Evolutionary conservation across 768 basidiomycete species (phyloP).

Genomic region (Tulasnella sp.): DNA sequence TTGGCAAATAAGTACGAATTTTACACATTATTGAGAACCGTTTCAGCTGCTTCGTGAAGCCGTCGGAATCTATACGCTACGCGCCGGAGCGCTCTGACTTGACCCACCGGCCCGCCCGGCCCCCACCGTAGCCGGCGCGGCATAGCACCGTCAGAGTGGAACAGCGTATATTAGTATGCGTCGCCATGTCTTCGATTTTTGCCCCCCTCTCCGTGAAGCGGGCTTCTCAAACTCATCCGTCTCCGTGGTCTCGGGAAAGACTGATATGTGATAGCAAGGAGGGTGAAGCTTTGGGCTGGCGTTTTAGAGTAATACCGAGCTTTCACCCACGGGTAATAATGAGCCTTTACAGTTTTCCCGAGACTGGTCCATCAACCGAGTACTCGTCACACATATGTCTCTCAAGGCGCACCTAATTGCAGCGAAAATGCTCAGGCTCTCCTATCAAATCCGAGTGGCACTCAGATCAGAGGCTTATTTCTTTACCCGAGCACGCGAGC

Average conservation of each 20-base stretch:
- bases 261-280: slow-evolving; percentile 8
- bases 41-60: neutral
- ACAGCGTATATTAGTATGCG: neutral
- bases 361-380: neutral
- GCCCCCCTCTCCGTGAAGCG: neutral
- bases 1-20: neutral
- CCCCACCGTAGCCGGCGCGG: neutral
- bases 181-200: slow-evolving; percentile 13
- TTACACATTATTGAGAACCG: neutral
- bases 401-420: neutral
- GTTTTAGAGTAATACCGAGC: slow-evolving; percentile 16
- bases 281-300: neutral
- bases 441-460: neutral
- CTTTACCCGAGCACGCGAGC: neutral
- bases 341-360: slow-evolving; percentile 15
- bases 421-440: neutral
- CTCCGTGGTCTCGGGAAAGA: slow-evolving; percentile 5
- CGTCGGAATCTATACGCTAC: neutral
- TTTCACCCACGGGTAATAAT: neutral
- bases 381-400: neutral
- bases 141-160: neutral
- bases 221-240: slow-evolving; percentile 11
- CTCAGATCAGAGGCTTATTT: neutral
- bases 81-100: neutral
- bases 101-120: neutral